phyloP scores from a whole-genome alignment of 768 basidiomycete species.

The Tubosaeta brunneosetosa region DNA sequence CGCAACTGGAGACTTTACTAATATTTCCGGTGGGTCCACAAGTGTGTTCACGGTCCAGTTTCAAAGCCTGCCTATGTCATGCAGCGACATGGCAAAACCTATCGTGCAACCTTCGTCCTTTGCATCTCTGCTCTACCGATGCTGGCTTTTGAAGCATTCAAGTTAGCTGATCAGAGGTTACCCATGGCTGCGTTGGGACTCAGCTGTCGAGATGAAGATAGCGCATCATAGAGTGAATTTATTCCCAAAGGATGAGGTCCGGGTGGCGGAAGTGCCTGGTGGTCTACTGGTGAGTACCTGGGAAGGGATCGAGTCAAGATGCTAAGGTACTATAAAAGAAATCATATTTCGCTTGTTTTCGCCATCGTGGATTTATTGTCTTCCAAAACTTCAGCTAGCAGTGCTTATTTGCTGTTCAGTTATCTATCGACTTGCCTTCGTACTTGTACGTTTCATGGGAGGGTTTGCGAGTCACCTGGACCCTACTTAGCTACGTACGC shows the following conservation, averaged over 20 bases:
- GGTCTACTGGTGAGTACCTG: too few species aligned
- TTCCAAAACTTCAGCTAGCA: too few species aligned
- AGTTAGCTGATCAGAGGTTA: conserved; percentile 86
- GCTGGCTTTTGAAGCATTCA: conserved; percentile 90
- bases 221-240: conserved; percentile 50
- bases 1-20: too few species aligned
- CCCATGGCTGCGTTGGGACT: conserved; percentile 85
- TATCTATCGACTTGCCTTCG: conserved; percentile 51
- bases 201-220: conserved; percentile 27
- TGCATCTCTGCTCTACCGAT: conserved; percentile 90
- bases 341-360: too few species aligned
- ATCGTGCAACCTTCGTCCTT: conserved; percentile 85
- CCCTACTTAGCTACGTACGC: conserved; percentile 32
- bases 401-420: conserved; percentile 22
- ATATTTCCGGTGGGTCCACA: too few species aligned
- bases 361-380: conserved; percentile 16
- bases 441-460: too few species aligned
- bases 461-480: background rate
- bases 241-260: too few species aligned
- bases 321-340: too few species aligned
- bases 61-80: too few species aligned
- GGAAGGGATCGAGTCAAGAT: too few species aligned
- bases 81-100: conserved; percentile 56
- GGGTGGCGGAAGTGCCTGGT: too few species aligned
- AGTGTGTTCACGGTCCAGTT: too few species aligned